These are phyloP conservation scores for Penicillium atrosanguineum DNA, from an alignment of 495 filamentous ascomycete species.

Conservation along the genomic window DNA sequence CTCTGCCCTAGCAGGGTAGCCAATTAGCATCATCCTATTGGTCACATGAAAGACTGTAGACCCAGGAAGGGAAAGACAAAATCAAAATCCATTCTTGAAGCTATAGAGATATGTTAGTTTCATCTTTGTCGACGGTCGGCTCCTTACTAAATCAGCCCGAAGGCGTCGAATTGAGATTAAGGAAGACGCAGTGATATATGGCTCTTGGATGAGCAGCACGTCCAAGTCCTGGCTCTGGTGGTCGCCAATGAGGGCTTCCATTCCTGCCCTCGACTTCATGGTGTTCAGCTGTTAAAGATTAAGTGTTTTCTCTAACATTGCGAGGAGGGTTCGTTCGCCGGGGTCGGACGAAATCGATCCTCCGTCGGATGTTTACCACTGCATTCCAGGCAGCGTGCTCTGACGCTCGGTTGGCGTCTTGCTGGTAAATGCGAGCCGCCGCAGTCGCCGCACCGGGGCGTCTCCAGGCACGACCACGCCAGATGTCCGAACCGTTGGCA, in stretches of 20 bases:
- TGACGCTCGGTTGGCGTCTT: slow-evolving; percentile 18
- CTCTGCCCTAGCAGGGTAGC: too few species aligned
- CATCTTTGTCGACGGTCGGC: too few species aligned
- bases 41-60: too few species aligned
- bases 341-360: slow-evolving; percentile 13
- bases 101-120: too few species aligned
- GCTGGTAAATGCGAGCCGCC: slow-evolving; percentile 19
- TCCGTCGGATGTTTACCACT: slow-evolving; percentile 23
- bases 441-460: slow-evolving; percentile 25
- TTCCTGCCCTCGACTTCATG: slow-evolving; percentile 22
- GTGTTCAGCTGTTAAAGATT: slow-evolving; percentile 30
- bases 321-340: background rate
- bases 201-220: slow-evolving; percentile 28
- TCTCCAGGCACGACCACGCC: slow-evolving; percentile 31
- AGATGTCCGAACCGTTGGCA: slow-evolving; percentile 30
- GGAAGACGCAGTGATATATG: slow-evolving; percentile 17
- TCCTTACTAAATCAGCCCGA: too few species aligned
- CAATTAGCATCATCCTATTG: too few species aligned
- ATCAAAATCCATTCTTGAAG: too few species aligned
- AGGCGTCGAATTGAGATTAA: too few species aligned
- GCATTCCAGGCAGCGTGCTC: too few species aligned
- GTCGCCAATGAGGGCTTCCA: slow-evolving; percentile 33
- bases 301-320: slow-evolving; percentile 27
- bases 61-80: too few species aligned
- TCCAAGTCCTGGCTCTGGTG: slow-evolving; percentile 24